Conservation (phyloP, 139 green algal genomes). For the Chlorella sp. region DNA sequence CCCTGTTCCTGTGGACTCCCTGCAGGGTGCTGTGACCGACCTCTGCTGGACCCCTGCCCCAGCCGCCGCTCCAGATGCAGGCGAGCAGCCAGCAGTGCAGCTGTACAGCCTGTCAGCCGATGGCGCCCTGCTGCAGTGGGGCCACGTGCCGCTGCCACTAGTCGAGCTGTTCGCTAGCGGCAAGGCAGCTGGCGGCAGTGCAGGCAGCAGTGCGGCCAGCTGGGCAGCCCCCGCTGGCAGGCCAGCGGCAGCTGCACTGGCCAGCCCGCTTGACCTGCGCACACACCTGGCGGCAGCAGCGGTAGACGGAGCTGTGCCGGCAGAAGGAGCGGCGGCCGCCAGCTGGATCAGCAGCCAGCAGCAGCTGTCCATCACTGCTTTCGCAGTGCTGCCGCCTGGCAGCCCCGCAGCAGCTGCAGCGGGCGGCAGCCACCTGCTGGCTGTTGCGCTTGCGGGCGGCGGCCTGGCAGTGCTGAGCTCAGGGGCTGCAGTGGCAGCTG, state of each 20-base stretch:
- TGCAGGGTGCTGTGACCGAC: constrained; percentile 6
- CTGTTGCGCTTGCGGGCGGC: neutral
- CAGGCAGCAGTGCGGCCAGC: neutral
- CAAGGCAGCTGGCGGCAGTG: neutral
- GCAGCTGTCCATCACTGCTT: neutral
- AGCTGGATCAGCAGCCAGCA: neutral
- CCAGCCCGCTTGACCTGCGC: neutral
- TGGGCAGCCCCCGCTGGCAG: neutral
- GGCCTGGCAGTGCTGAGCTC: neutral
- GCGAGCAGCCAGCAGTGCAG: neutral
- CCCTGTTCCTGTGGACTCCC: neutral
- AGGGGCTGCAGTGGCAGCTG: neutral
- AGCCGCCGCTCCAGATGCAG: neutral
- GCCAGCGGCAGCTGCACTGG: neutral
- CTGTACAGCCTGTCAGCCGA: constrained; percentile 34
- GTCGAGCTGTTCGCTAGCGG: constrained; percentile 6
- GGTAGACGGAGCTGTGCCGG: neutral
- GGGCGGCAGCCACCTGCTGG: constrained; percentile 11
- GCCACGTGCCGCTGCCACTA: constrained; percentile 1
- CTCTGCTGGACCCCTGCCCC: constrained; percentile 6
- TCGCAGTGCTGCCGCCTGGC: neutral
- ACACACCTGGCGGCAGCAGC: neutral
- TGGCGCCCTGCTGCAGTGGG: constrained; percentile 32
- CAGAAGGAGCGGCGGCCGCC: neutral
- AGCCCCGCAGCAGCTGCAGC: neutral